Percentiles rank a stretch among this genome's conserved stretches.
Conservation (phyloP, 352 stramenopile genomes). For the Globisporangium middletonii region DNA sequence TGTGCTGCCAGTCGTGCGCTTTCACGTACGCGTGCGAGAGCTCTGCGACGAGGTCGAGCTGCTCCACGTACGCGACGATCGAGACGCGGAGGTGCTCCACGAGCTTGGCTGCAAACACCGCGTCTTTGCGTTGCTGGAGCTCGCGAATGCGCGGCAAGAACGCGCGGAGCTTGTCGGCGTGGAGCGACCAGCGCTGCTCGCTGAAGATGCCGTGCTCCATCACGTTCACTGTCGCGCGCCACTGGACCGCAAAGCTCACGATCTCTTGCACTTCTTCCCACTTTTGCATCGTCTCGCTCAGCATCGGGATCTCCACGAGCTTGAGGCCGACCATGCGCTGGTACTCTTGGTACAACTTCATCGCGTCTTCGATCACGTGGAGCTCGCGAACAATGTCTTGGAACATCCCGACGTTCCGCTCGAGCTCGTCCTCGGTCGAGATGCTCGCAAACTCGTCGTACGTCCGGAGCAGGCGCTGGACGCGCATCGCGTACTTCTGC, state of each 20-base stretch:
- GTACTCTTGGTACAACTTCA: conserved; percentile 60
- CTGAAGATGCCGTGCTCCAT: conserved; percentile 72
- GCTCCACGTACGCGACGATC: conserved; percentile 37
- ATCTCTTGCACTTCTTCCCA: conserved; percentile 63
- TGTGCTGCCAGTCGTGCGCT: conserved; percentile 53
- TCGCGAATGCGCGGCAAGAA: conserved; percentile 31
- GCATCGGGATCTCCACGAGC: conserved; percentile 41
- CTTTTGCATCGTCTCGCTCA: conserved; percentile 30
- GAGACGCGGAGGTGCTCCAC: conserved; percentile 24
- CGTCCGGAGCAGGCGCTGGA: conserved; percentile 39
- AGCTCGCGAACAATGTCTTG: conserved; percentile 49
- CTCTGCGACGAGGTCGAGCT: conserved; percentile 42
- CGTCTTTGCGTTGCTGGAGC: conserved; percentile 19
- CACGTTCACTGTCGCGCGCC: conserved; percentile 28
- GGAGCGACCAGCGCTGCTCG: conserved; percentile 45
- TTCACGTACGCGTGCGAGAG: conserved; percentile 51
- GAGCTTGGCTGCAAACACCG: conserved; percentile 31
- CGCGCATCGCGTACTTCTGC: conserved; percentile 44
- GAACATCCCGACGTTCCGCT: conserved; percentile 39
- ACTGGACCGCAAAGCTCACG: conserved; percentile 38
- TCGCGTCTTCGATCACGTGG: conserved; percentile 38
- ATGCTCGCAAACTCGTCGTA: conserved; percentile 46
- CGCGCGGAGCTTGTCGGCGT: conserved; percentile 27
- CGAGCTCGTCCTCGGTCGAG: conserved; percentile 51
- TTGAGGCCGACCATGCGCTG: conserved; percentile 66